Conservation (phyloP, 148 eudicot species). For the Spergularia marina region DNA sequence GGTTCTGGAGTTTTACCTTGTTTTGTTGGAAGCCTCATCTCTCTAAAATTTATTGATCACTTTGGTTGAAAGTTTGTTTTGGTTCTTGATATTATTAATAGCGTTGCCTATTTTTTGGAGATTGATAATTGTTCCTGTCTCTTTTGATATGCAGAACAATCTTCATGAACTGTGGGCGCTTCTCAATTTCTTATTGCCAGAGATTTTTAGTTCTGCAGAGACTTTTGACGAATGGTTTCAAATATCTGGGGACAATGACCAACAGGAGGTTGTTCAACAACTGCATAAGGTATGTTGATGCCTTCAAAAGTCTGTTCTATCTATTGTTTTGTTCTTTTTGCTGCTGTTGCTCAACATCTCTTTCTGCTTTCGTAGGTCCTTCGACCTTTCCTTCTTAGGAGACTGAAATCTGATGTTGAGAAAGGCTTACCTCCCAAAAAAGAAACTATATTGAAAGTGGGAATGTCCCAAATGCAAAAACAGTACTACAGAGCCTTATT, state of each 20-base stretch:
- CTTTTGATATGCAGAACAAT: constrained; percentile 69
- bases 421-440: constrained; percentile 97
- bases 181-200: constrained; percentile 92
- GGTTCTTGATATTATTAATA: not conserved
- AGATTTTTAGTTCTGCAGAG: constrained; percentile 95
- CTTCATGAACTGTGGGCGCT: constrained; percentile 99
- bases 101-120: not conserved
- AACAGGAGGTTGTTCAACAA: constrained; percentile 96
- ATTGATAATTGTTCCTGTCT: not conserved
- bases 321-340: not conserved
- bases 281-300: constrained; percentile 74
- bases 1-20: not conserved
- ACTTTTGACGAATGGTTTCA: constrained; percentile 99
- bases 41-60: not conserved
- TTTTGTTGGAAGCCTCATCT: not conserved
- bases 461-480: constrained; percentile 99
- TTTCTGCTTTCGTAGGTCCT: constrained; percentile 55
- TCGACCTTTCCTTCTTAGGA: constrained; percentile 91
- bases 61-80: not conserved
- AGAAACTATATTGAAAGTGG: constrained; percentile 97
- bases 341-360: constrained; percentile 9
- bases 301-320: not conserved
- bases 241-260: constrained; percentile 96
- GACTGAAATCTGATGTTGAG: constrained; percentile 98
- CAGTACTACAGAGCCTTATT: constrained; percentile 83